Conservation (phyloP, 83 land plant species). For the Diphasiastrum complanatum region DNA sequence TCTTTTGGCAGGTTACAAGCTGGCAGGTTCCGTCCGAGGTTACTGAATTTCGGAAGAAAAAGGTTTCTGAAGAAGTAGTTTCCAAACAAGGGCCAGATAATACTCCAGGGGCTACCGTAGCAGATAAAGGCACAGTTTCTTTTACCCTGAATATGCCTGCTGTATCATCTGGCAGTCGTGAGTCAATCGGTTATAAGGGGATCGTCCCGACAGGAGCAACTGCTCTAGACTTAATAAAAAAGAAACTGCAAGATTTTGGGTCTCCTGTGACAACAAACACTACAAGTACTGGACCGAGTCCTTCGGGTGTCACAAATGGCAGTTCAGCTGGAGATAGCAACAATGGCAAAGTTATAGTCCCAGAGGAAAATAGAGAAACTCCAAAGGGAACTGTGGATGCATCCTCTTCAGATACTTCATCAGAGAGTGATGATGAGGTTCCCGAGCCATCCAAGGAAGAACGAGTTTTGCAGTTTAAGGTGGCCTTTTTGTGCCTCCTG, state of each 20-base stretch:
- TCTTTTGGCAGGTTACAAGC: slow-evolving; percentile 60
- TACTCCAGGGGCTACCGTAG: slow-evolving; percentile 9
- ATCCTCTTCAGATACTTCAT: slow-evolving; percentile 70
- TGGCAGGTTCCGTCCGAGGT: slow-evolving; percentile 93
- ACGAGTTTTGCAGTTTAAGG: slow-evolving; percentile 74
- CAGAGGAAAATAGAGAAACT: slow-evolving; percentile 51
- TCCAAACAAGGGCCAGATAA: slow-evolving; percentile 23
- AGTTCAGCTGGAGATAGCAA: slow-evolving; percentile 24
- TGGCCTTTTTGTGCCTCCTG: slow-evolving; percentile 15
- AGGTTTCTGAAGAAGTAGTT: slow-evolving; percentile 34
- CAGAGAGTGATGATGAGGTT: slow-evolving; percentile 79
- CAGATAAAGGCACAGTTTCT: slow-evolving; percentile 46
- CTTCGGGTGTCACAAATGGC: slow-evolving; percentile 38
- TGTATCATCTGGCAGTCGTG: slow-evolving; percentile 60
- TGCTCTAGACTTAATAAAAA: slow-evolving; percentile 80
- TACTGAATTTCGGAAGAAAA: slow-evolving; percentile 58
- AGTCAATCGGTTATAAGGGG: slow-evolving; percentile 46
- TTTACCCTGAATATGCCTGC: slow-evolving; percentile 58
- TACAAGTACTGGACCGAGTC: slow-evolving; percentile 15
- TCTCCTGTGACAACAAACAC: slow-evolving; percentile 36
- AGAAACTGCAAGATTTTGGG: slow-evolving; percentile 89
- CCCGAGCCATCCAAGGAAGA: slow-evolving; percentile 75
- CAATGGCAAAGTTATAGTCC: slow-evolving; percentile 30
- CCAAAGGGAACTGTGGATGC: slow-evolving; percentile 59
- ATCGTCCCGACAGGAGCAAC: slow-evolving; percentile 32